Percentiles rank a stretch among this genome's conserved stretches.
phyloP scores from a whole-genome alignment of 805 yeast species.

The Teunomyces funiuensis region DNA sequence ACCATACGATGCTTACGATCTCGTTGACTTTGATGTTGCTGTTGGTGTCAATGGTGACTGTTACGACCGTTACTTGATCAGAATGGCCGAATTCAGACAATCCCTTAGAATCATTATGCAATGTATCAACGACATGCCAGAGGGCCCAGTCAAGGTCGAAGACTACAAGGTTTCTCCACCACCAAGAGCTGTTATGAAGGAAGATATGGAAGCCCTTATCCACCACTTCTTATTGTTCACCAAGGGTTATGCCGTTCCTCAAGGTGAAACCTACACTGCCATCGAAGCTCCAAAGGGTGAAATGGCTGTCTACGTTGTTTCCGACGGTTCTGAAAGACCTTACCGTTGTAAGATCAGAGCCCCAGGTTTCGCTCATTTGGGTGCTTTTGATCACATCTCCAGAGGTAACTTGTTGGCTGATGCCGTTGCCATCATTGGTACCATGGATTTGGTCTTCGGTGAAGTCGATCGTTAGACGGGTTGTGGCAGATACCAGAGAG shows the following conservation, averaged over 20 bases:
- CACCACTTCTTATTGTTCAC: conserved; percentile 87
- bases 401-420: conserved; percentile 88
- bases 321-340: conserved; percentile 88
- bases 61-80: conserved; percentile 81
- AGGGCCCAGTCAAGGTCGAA: conserved; percentile 88
- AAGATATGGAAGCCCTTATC: conserved; percentile 88
- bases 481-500: conserved; percentile 6
- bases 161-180: conserved; percentile 86
- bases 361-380: conserved; percentile 91
- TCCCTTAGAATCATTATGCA: conserved; percentile 86
- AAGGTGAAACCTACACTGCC: conserved; percentile 87
- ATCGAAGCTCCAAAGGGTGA: conserved; percentile 96
- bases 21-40: conserved; percentile 82
- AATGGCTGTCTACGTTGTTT: conserved; percentile 86
- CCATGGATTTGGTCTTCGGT: conserved; percentile 93
- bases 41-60: conserved; percentile 89
- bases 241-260: conserved; percentile 86
- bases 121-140: conserved; percentile 88
- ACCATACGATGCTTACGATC: conserved; percentile 88
- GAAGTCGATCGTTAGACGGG: conserved; percentile 78
- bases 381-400: conserved; percentile 82
- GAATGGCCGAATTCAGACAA: conserved; percentile 93
- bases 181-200: conserved; percentile 78
- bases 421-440: conserved; percentile 91
- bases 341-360: conserved; percentile 91